Evolutionary conservation across 768 basidiomycete species (phyloP).

Genomic region (Mycena galopus): DNA sequence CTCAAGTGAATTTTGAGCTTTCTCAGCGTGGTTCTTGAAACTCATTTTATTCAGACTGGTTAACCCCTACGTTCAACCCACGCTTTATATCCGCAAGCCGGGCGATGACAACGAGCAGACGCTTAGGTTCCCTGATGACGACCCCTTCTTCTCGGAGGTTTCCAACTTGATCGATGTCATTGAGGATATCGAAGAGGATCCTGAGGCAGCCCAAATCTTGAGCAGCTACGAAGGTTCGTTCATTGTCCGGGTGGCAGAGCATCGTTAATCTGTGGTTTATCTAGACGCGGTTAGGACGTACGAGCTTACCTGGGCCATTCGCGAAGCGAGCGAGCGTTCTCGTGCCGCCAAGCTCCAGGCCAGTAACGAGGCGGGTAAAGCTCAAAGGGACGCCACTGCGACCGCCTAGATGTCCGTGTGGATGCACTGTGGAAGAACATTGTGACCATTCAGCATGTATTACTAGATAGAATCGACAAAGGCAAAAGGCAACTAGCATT

Average conservation of each 20-base stretch:
- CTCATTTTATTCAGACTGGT: conserved; percentile 67
- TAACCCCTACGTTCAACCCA: conserved; percentile 94
- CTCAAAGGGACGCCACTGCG: conserved; percentile 19
- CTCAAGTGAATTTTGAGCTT: conserved; percentile 69
- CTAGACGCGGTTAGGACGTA: conserved; percentile 90
- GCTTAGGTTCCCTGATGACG: conserved; percentile 82
- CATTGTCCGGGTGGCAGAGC: not conserved
- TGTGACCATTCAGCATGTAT: conserved; percentile 17
- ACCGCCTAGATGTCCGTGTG: conserved; percentile 15
- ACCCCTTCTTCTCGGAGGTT: conserved; percentile 94
- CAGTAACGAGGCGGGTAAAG: conserved; percentile 45
- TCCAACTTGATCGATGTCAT: conserved; percentile 92
- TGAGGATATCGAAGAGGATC: conserved; percentile 90
- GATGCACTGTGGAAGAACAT: not conserved
- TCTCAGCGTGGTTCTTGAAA: conserved; percentile 22
- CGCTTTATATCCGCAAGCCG: conserved; percentile 87
- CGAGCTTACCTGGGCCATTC: conserved; percentile 94
- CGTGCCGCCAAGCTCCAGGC: conserved; percentile 61
- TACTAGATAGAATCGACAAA: conserved; percentile 14
- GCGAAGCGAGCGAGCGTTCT: conserved; percentile 79
- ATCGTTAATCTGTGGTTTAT: conserved; percentile 5
- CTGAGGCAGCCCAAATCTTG: conserved; percentile 84
- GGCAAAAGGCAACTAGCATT: not conserved
- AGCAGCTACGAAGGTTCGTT: conserved; percentile 84
- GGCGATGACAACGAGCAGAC: conserved; percentile 83